These are phyloP conservation scores for Triticum urartu DNA, from an alignment of 176 grass and related monocot species.

Conservation along the genomic window DNA sequence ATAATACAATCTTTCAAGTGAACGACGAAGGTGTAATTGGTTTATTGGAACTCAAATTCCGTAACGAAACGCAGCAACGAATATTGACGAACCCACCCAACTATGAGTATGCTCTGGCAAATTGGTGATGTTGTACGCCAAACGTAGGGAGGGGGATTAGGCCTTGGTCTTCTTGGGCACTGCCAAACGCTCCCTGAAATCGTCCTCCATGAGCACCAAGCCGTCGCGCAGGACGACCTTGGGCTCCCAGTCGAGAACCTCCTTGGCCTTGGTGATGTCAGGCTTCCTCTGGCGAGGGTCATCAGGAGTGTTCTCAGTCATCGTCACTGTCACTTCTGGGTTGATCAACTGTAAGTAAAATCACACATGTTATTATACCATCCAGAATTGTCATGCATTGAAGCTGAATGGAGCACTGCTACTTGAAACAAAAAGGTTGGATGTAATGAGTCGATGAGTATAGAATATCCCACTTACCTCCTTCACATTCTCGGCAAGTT, in stretches of 20 bases:
- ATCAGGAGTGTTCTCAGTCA: constrained; percentile 98
- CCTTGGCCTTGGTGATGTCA: constrained; percentile 88
- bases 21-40: constrained; percentile 32
- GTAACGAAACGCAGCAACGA: constrained; percentile 29
- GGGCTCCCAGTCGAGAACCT: constrained; percentile 84
- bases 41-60: constrained; percentile 64
- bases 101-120: constrained; percentile 47
- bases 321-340: constrained; percentile 61
- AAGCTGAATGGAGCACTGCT: neutral
- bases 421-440: neutral
- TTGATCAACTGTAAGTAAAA: constrained; percentile 78
- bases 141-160: constrained; percentile 19
- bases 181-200: constrained; percentile 75
- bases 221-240: constrained; percentile 73
- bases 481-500: constrained; percentile 94
- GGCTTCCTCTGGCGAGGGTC: constrained; percentile 99
- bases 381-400: neutral
- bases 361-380: neutral
- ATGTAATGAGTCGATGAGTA: neutral
- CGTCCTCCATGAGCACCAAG: constrained; percentile 92
- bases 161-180: constrained; percentile 67
- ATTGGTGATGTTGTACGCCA: constrained; percentile 1
- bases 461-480: constrained; percentile 52
- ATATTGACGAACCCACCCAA: constrained; percentile 42
- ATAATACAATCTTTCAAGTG: constrained; percentile 40